Conservation (phyloP, 2,329 filamentous ascomycete genomes). For the Metarhizium sp. region DNA sequence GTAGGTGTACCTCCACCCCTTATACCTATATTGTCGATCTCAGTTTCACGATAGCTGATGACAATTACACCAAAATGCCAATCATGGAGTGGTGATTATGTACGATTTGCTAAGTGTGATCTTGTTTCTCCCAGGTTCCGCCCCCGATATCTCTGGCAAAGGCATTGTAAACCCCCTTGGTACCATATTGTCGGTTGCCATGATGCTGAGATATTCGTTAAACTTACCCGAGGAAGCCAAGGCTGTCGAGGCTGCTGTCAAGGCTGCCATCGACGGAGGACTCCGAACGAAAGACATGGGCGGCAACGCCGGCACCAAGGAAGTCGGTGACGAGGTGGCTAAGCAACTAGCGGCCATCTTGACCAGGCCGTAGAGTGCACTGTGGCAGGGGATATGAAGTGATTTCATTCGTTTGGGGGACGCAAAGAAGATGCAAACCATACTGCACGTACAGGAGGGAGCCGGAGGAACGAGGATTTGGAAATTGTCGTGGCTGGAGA, state of each 20-base stretch:
- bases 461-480: not conserved
- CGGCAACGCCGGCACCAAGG: slow-evolving; percentile 58
- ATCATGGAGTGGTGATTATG: not conserved
- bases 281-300: slow-evolving; percentile 81
- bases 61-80: not conserved
- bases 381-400: not conserved
- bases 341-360: slow-evolving; percentile 61
- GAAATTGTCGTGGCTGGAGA: not conserved
- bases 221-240: slow-evolving; percentile 67
- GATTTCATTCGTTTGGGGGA: not conserved
- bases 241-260: slow-evolving; percentile 73
- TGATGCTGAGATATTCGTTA: slow-evolving; percentile 94
- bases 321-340: slow-evolving; percentile 71
- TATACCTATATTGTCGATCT: not conserved
- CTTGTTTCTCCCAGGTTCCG: slow-evolving; percentile 50
- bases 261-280: slow-evolving; percentile 68
- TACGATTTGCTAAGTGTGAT: not conserved
- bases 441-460: too few species aligned
- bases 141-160: slow-evolving; percentile 87
- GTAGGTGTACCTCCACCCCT: slow-evolving; percentile 33
- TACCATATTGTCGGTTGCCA: slow-evolving; percentile 82
- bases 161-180: slow-evolving; percentile 80
- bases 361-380: slow-evolving; percentile 22
- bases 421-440: not conserved
- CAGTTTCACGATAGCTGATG: not conserved